Conservation (phyloP, 2,329 filamentous ascomycete genomes). For the Scedosporium apiospermum region DNA sequence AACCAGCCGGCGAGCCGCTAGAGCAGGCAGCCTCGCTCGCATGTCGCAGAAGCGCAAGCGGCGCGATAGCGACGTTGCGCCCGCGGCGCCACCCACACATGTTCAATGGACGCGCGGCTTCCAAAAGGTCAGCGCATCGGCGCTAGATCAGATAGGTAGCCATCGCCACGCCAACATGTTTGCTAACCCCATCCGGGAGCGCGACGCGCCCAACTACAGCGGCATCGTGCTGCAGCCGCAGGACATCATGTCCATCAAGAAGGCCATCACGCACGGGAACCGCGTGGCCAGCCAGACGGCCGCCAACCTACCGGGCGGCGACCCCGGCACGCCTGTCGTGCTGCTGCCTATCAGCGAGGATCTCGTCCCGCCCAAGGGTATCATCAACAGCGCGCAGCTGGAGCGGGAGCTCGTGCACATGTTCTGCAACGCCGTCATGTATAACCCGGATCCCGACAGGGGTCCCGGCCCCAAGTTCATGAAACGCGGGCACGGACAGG, state of each 20-base stretch:
- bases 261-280: slow-evolving; percentile 65
- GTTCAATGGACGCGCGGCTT: slow-evolving; percentile 71
- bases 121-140: slow-evolving; percentile 60
- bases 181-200: slow-evolving; percentile 63
- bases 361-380: slow-evolving; percentile 73
- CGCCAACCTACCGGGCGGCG: slow-evolving; percentile 50
- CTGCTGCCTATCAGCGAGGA: slow-evolving; percentile 65
- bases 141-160: slow-evolving; percentile 66
- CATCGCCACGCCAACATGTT: slow-evolving; percentile 76
- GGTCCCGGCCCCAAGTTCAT: slow-evolving; percentile 57
- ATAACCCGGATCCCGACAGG: slow-evolving; percentile 74
- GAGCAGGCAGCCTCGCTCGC: slow-evolving; percentile 27
- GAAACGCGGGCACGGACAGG: slow-evolving; percentile 24
- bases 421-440: slow-evolving; percentile 98
- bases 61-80: slow-evolving; percentile 35
- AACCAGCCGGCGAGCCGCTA: slow-evolving; percentile 26
- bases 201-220: slow-evolving; percentile 66
- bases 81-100: slow-evolving; percentile 49
- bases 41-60: slow-evolving; percentile 47
- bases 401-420: slow-evolving; percentile 92
- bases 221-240: slow-evolving; percentile 66
- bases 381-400: slow-evolving; percentile 86
- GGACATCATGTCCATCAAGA: slow-evolving; percentile 68
- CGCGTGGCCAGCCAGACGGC: slow-evolving; percentile 52
- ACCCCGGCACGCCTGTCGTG: slow-evolving; percentile 45